Conservation (phyloP, 1,284 basidiomycete genomes). For the Exobasidium cylindrosporum region DNA sequence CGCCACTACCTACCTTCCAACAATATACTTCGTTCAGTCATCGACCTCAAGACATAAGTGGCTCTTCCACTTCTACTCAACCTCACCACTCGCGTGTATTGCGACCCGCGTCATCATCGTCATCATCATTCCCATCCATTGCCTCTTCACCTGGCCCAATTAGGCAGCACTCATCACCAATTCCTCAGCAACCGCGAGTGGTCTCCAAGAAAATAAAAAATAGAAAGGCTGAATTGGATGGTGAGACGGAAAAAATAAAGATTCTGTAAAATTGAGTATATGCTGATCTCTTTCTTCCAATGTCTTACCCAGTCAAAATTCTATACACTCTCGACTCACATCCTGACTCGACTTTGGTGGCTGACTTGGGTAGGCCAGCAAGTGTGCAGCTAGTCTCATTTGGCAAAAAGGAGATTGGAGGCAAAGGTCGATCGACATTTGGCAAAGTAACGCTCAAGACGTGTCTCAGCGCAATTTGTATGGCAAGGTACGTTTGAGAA, state of each 20-base stretch:
- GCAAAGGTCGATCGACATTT: constrained; percentile 28
- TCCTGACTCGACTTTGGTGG: constrained; percentile 48
- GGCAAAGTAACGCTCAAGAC: constrained; percentile 48
- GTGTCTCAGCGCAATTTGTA: constrained; percentile 51
- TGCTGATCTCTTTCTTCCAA: too few species aligned
- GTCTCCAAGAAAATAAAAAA: background rate
- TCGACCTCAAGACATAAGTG: too few species aligned
- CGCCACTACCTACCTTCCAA: background rate
- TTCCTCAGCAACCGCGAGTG: background rate
- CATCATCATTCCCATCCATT: background rate
- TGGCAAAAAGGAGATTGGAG: background rate
- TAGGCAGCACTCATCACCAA: constrained; percentile 4
- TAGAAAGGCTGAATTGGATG: background rate
- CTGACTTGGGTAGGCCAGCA: constrained; percentile 28
- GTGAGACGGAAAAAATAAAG: too few species aligned
- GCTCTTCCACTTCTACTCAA: too few species aligned
- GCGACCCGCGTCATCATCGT: constrained; percentile 3
- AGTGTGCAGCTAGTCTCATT: constrained; percentile 34
- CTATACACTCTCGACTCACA: constrained; percentile 50
- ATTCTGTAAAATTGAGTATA: too few species aligned
- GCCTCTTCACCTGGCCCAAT: background rate
- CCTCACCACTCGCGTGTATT: background rate
- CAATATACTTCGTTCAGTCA: background rate
- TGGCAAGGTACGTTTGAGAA: constrained; percentile 25
- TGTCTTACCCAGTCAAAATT: constrained; percentile 47